phyloP scores from a whole-genome alignment of 768 basidiomycete species.

The Pleurotus ostreatus region DNA sequence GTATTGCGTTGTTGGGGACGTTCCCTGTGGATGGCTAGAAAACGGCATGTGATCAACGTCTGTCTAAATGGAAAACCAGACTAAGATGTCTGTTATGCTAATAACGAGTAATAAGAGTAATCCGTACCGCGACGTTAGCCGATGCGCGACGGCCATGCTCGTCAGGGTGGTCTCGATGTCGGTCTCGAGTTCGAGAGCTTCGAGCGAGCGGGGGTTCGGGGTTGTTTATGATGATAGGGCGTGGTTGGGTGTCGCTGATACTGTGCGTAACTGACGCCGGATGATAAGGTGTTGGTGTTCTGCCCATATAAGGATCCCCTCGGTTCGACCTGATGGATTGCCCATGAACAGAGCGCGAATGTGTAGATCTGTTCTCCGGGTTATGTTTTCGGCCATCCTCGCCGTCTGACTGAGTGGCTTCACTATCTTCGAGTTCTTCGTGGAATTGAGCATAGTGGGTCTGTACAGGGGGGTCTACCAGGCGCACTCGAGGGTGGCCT shows the following conservation, averaged over 20 bases:
- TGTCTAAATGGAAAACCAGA: background rate
- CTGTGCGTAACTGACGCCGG: background rate
- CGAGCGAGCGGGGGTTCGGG: too few species aligned
- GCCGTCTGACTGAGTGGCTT: background rate
- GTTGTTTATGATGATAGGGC: too few species aligned
- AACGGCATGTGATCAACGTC: background rate
- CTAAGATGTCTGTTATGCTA: background rate
- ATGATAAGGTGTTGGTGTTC: conserved; percentile 1
- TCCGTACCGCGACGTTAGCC: too few species aligned
- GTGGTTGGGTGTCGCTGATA: too few species aligned
- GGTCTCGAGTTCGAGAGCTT: too few species aligned
- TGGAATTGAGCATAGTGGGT: conserved; percentile 2
- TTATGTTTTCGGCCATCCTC: background rate
- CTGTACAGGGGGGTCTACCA: background rate
- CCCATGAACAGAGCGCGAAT: background rate
- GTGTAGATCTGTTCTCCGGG: background rate
- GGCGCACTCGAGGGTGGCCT: background rate
- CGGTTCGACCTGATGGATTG: background rate
- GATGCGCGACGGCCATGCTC: background rate
- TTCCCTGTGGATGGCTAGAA: conserved; percentile 1
- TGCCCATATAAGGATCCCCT: conserved; percentile 1
- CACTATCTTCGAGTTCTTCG: conserved; percentile 1
- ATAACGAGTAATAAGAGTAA: background rate
- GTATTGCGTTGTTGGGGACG: background rate
- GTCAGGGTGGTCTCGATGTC: background rate